Conservation (phyloP, 768 basidiomycete genomes). For the Termitomyces heimii region DNA sequence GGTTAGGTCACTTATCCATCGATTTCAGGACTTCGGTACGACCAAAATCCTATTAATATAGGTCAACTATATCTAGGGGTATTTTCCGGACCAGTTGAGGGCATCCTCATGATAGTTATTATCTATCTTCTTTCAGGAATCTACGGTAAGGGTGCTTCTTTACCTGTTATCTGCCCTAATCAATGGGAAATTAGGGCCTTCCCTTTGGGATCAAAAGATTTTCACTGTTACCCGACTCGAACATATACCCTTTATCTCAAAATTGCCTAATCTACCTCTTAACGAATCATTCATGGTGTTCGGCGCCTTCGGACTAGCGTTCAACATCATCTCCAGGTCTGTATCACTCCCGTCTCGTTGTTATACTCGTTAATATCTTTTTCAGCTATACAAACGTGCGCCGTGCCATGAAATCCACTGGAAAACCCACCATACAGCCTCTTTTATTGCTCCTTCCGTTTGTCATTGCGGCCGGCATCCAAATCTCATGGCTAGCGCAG, state of each 20-base stretch:
- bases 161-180: background rate
- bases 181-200: slow-evolving; percentile 43
- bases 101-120: slow-evolving; percentile 77
- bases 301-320: slow-evolving; percentile 57
- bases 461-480: slow-evolving; percentile 58
- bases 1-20: slow-evolving; percentile 31
- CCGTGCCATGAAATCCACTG: slow-evolving; percentile 33
- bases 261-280: slow-evolving; percentile 63
- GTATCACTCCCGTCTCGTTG: background rate
- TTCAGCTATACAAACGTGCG: slow-evolving; percentile 78
- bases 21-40: background rate
- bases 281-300: slow-evolving; percentile 90
- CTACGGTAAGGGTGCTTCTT: slow-evolving; percentile 45
- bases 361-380: background rate
- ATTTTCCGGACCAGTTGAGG: slow-evolving; percentile 96
- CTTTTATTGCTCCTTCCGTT: slow-evolving; percentile 80
- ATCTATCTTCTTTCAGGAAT: slow-evolving; percentile 79
- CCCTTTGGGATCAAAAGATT: slow-evolving; percentile 75
- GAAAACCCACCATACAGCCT: slow-evolving; percentile 43
- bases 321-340: slow-evolving; percentile 77
- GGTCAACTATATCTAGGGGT: slow-evolving; percentile 87
- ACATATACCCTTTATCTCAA: slow-evolving; percentile 37
- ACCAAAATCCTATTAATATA: slow-evolving; percentile 18
- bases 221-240: slow-evolving; percentile 54
- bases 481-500: slow-evolving; percentile 77